A percentile compares a stretch with the other conserved stretches of the same genome.
Conservation (phyloP, 2,329 filamentous ascomycete species). For the Verticillium zaregamsianum region DNA sequence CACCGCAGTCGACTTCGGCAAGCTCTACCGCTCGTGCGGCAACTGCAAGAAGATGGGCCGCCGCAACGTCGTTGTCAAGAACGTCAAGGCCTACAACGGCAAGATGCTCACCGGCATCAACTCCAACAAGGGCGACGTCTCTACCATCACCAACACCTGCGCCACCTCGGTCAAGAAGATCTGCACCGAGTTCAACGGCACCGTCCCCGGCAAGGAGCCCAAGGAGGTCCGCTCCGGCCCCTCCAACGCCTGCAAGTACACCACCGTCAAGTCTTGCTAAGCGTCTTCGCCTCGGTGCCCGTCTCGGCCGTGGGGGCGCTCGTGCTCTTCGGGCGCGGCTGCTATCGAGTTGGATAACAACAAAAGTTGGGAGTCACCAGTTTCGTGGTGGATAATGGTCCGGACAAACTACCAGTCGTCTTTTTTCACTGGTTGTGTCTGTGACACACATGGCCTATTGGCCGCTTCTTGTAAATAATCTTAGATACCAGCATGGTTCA, state of each 20-base stretch:
- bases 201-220: slow-evolving; percentile 13
- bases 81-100: slow-evolving; percentile 15
- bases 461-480: not conserved
- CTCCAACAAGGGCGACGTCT: slow-evolving; percentile 13
- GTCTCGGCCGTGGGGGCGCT: not conserved
- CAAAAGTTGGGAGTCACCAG: not conserved
- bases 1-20: slow-evolving; percentile 12
- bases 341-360: not conserved
- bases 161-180: slow-evolving; percentile 13
- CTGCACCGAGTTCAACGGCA: slow-evolving; percentile 14
- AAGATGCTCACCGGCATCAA: slow-evolving; percentile 15
- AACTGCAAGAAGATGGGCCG: slow-evolving; percentile 14
- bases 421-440: not conserved
- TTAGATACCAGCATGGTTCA: not conserved
- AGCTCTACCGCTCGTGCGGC: slow-evolving; percentile 14
- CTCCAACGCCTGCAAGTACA: slow-evolving; percentile 7
- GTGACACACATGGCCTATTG: not conserved
- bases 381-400: not conserved
- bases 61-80: slow-evolving; percentile 13
- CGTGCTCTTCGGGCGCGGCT: not conserved
- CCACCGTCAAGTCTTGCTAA: slow-evolving; percentile 11
- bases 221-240: slow-evolving; percentile 7
- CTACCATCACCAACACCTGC: slow-evolving; percentile 13
- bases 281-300: not conserved
- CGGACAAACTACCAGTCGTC: not conserved